These are phyloP conservation scores for Rauvolfia tetraphylla DNA, from an alignment of 257 asterid species.

Conservation along the genomic window DNA sequence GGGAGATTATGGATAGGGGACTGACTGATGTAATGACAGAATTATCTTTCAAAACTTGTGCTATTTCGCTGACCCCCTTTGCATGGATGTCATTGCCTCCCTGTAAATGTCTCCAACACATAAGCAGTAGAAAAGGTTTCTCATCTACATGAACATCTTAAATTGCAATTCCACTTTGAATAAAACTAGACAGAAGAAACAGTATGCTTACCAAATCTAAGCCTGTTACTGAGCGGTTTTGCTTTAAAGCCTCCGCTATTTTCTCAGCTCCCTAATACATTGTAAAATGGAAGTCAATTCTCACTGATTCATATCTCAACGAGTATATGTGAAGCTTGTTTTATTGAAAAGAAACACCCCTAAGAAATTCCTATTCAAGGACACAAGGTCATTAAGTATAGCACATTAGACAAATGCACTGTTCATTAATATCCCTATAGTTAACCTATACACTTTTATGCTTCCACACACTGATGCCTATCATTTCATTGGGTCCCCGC, in stretches of 20 bases:
- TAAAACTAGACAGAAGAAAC: not conserved
- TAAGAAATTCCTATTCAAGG: not conserved
- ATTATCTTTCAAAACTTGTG: conserved; percentile 79
- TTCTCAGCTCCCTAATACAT: conserved; percentile 74
- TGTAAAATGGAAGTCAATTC: not conserved
- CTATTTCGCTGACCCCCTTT: conserved; percentile 63
- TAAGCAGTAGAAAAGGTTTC: not conserved
- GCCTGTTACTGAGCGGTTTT: conserved; percentile 72
- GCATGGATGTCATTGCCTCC: conserved; percentile 96
- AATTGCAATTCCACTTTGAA: not conserved
- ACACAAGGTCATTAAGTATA: not conserved
- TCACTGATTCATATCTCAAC: not conserved
- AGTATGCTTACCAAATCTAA: conserved; percentile 63
- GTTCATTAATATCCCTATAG: not conserved
- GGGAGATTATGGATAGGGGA: not conserved
- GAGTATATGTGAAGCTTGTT: not conserved
- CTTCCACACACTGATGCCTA: not conserved
- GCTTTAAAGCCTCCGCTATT: conserved; percentile 86
- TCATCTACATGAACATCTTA: not conserved
- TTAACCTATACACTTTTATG: not conserved
- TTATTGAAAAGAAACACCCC: not conserved
- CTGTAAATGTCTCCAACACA: conserved; percentile 38
- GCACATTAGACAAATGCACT: not conserved
- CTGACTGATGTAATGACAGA: conserved; percentile 71
- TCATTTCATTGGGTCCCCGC: not conserved